phyloP scores from a whole-genome alignment of 75 land plant genomes.

The Sequoia sempervirens region DNA sequence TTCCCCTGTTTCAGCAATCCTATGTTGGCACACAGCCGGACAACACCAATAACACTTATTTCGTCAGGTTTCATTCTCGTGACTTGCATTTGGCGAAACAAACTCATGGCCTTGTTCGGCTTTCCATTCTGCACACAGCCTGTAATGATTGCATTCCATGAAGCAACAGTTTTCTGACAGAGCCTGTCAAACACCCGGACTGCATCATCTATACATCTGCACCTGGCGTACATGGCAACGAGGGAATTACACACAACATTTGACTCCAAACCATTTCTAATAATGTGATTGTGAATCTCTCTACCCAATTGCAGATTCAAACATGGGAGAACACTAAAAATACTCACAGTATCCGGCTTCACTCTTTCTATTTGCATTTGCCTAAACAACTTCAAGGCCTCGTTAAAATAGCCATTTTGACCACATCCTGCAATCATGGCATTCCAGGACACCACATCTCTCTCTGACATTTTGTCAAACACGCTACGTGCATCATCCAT shows the following conservation, averaged over 20 bases:
- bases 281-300: slow-evolving; percentile 3
- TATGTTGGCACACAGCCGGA: slow-evolving; percentile 38
- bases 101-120: background rate
- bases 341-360: background rate
- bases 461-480: slow-evolving; percentile 11
- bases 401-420: background rate
- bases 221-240: slow-evolving; percentile 70
- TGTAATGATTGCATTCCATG: slow-evolving; percentile 2
- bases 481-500: slow-evolving; percentile 9
- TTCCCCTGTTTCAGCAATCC: slow-evolving; percentile 2
- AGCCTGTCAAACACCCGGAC: slow-evolving; percentile 37
- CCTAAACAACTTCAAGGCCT: background rate
- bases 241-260: slow-evolving; percentile 39
- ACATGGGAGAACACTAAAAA: slow-evolving; percentile 13
- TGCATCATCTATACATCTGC: slow-evolving; percentile 37
- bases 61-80: background rate
- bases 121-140: slow-evolving; percentile 7
- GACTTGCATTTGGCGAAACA: slow-evolving; percentile 4
- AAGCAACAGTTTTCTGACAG: slow-evolving; percentile 14
- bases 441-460: slow-evolving; percentile 23
- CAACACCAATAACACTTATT: slow-evolving; percentile 18
- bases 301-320: slow-evolving; percentile 4
- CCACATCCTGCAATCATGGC: slow-evolving; percentile 18
- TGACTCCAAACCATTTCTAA: slow-evolving; percentile 7
- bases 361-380: slow-evolving; percentile 8